Conservation (phyloP, 2,329 filamentous ascomycete genomes). For the Ceratocystis huliohia region DNA sequence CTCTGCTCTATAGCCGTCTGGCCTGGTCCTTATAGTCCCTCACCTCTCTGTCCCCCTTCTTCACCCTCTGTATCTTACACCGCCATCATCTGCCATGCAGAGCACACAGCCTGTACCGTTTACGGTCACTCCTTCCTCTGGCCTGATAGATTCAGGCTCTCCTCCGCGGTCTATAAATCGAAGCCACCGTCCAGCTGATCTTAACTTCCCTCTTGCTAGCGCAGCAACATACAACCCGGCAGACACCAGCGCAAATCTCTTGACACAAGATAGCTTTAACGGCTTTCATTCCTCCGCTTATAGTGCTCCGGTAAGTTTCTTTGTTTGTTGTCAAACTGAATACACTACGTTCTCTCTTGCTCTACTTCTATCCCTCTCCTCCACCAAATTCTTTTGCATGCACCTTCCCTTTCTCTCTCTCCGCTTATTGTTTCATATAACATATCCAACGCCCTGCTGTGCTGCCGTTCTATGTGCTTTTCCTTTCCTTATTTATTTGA, state of each 20-base stretch:
- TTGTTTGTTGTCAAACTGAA: background rate
- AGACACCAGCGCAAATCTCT: background rate
- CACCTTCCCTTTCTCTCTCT: background rate
- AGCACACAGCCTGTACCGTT: background rate
- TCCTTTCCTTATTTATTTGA: background rate
- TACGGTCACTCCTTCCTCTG: background rate
- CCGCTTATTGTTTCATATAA: background rate
- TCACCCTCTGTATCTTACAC: background rate
- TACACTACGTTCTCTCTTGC: background rate
- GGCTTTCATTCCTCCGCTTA: background rate
- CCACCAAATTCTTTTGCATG: background rate
- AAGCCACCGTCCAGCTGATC: background rate
- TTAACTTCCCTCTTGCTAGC: background rate
- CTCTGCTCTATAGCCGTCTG: background rate
- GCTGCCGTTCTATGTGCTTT: background rate
- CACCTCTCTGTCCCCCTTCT: background rate
- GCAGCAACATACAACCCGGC: background rate
- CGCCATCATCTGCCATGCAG: background rate
- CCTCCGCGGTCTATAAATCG: conserved; percentile 2
- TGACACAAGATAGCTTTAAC: background rate
- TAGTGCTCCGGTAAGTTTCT: background rate
- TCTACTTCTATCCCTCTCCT: background rate
- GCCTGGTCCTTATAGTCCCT: background rate
- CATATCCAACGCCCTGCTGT: background rate
- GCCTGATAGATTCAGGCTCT: background rate